phyloP scores from a whole-genome alignment of 306 rosid species.

The barrel medic (Medicago truncatula) region DNA sequence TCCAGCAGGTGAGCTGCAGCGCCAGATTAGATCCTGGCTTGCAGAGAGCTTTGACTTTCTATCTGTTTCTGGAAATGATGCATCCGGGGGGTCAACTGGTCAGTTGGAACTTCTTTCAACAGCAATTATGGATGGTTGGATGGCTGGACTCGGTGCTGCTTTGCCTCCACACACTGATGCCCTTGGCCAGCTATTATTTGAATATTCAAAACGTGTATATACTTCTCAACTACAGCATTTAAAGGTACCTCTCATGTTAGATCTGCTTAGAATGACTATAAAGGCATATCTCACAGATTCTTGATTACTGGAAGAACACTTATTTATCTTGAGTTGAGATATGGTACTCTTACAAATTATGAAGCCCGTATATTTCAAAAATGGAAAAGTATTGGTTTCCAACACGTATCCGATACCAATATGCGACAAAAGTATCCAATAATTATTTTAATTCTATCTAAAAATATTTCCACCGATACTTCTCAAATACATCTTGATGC shows the following conservation, averaged over 20 bases:
- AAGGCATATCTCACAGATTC: slow-evolving; percentile 28
- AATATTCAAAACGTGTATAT: slow-evolving; percentile 89
- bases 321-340: slow-evolving; percentile 20
- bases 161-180: slow-evolving; percentile 93
- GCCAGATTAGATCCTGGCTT: slow-evolving; percentile 97
- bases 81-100: slow-evolving; percentile 84
- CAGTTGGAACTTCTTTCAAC: slow-evolving; percentile 99
- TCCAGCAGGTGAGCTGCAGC: slow-evolving; percentile 98
- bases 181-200: slow-evolving; percentile 89
- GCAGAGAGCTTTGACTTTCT: slow-evolving; percentile 88
- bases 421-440: not conserved
- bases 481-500: slow-evolving; percentile 3
- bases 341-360: not conserved
- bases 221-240: slow-evolving; percentile 94
- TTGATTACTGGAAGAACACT: slow-evolving; percentile 24
- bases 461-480: not conserved
- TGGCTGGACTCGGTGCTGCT: slow-evolving; percentile 99
- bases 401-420: not conserved
- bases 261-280: slow-evolving; percentile 32
- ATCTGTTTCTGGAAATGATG: slow-evolving; percentile 77
- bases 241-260: slow-evolving; percentile 62
- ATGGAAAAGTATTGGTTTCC: not conserved
- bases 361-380: not conserved
- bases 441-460: not conserved
- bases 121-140: slow-evolving; percentile 99